Base-by-base conservation (phyloP, 2,329 filamentous ascomycete species). In the Penicillium sp. region DNA sequence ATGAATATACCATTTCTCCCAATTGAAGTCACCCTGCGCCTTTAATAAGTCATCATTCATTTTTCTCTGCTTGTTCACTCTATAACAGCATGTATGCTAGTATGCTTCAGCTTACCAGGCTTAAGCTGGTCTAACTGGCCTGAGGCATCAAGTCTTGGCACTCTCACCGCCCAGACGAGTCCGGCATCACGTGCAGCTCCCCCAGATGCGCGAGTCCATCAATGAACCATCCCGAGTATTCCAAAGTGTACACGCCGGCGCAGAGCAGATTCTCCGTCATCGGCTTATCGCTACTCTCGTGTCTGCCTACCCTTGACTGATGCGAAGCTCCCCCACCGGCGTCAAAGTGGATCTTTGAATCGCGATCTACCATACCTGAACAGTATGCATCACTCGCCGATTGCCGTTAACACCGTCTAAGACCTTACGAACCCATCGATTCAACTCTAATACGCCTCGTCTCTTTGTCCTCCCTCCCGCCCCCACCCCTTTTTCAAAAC, bases 301-400 rank as follows among this genome's bases (percentile, higher is more conserved):
- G 5, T n/a, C 28, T 45, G 10, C 10, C 42, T 28, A 7, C 26
- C 14, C 13, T 11, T 29, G 19, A 18, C 26, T 31, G 9, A 31
- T 45, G 42, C 28, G 42, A 23, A 21, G 5, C 5, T 16, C 7
- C 9, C 9, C 18, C 3, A 45, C 24, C 11, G 14, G 13, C 9
- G 10, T 3, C 11, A 19, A 19, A 21, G 10, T 5, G 18, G 46
- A n/a, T 21, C 13, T 39, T 39, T 16, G n/a, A 49, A 39, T 31
- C 23, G 9, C 23, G 16, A 29, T 14, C 4, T 16, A 13, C 23
- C 29, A 24, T 34, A 11, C 23, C 28, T 31, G 42, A n/a, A 47
- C 61, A 62, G 61, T 48, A 64, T 64, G 61, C 34, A 55, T 52
- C 46, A 51, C 43, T 36, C 36, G n/a, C n/a, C n/a, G 37, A 55